phyloP scores from a whole-genome alignment of 495 filamentous ascomycete genomes.

The Aspergillus asperescens region DNA sequence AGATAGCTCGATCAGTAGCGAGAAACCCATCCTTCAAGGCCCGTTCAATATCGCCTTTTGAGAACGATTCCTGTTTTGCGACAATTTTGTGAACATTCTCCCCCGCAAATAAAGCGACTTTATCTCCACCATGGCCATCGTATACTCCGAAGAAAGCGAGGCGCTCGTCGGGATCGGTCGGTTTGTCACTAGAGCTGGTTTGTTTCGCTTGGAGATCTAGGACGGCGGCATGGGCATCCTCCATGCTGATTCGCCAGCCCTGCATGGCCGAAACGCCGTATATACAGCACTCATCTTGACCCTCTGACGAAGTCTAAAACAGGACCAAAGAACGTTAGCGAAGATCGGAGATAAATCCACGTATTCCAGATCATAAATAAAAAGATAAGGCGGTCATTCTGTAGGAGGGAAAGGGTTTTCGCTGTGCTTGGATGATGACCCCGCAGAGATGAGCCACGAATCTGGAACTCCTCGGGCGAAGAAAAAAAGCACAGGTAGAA shows the following conservation, averaged over 20 bases:
- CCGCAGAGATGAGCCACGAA: conserved; percentile 19
- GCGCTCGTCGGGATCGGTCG: conserved; percentile 58
- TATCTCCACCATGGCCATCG: conserved; percentile 95
- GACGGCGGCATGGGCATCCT: conserved; percentile 85
- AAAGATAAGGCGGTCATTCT: conserved; percentile 5
- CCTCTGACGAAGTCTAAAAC: conserved; percentile 72
- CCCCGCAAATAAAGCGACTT: conserved; percentile 88
- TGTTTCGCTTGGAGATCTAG: conserved; percentile 75
- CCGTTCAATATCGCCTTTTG: conserved; percentile 86
- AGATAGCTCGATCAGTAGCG: conserved; percentile 90
- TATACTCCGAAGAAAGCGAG: conserved; percentile 97
- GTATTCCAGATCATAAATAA: background rate
- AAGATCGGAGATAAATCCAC: background rate
- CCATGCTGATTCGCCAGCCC: conserved; percentile 99
- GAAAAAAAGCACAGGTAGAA: conserved; percentile 8
- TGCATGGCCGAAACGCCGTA: conserved; percentile 98
- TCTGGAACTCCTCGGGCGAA: conserved; percentile 9
- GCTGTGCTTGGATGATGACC: conserved; percentile 15
- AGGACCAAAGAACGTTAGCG: conserved; percentile 13
- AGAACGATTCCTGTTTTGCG: conserved; percentile 88
- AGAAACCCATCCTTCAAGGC: conserved; percentile 96
- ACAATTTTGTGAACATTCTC: conserved; percentile 92
- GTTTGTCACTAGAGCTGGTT: conserved; percentile 51
- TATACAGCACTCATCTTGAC: conserved; percentile 85
- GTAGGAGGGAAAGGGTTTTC: conserved; percentile 10